phyloP scores from a whole-genome alignment of 495 filamentous ascomycete species.

The Clohesyomyces aquaticus region DNA sequence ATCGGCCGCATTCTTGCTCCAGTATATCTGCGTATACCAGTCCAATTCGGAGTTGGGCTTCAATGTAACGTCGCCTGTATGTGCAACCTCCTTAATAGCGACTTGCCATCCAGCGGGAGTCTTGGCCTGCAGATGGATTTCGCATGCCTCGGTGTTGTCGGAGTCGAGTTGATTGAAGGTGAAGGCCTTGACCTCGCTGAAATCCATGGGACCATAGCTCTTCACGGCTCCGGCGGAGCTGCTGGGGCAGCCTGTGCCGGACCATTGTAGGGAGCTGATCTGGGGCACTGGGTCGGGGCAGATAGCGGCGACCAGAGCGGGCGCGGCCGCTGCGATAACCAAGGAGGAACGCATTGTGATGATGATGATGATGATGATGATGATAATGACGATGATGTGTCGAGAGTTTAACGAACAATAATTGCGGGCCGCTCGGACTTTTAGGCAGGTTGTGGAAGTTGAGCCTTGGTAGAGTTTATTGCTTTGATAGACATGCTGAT shows the following conservation, averaged over 20 bases:
- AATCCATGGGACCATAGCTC: conserved; percentile 3
- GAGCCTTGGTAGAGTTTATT: not conserved
- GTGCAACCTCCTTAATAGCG: conserved; percentile 20
- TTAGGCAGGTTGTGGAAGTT: not conserved
- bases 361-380: not conserved
- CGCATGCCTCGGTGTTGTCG: conserved; percentile 30
- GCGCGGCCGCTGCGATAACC: conserved; percentile 9
- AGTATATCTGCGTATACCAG: conserved; percentile 16
- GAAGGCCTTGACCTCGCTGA: conserved; percentile 12
- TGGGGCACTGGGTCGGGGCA: conserved; percentile 5
- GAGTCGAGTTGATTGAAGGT: conserved; percentile 23
- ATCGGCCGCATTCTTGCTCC: conserved; percentile 25
- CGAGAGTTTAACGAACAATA: not conserved
- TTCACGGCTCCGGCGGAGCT: conserved; percentile 17
- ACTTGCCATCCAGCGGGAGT: conserved; percentile 29
- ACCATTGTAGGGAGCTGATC: conserved; percentile 15
- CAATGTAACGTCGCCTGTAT: conserved; percentile 15
- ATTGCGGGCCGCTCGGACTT: not conserved
- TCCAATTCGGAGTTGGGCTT: conserved; percentile 18
- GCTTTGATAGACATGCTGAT: not conserved
- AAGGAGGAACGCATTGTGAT: conserved; percentile 24
- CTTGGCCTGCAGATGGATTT: conserved; percentile 23
- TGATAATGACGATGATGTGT: not conserved
- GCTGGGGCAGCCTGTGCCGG: conserved; percentile 29
- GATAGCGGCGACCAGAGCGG: conserved; percentile 1